Evolutionary conservation across 805 yeast species (phyloP).

Genomic region (Cyberlindnera saturnus): DNA sequence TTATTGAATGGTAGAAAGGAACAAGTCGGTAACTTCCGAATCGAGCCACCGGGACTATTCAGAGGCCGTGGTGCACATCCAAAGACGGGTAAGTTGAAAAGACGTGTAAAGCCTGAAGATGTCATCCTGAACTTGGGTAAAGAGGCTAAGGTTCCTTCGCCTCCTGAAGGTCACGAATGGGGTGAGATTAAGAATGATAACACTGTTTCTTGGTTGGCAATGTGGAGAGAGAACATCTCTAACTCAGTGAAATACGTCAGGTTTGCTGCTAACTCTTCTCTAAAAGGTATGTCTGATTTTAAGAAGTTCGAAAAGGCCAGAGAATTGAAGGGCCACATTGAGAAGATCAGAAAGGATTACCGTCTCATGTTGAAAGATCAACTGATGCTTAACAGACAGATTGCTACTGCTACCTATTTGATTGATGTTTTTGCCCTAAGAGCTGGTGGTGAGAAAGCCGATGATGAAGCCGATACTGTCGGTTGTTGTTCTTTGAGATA

Average conservation of each 20-base stretch:
- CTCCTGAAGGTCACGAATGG: slow-evolving; percentile 89
- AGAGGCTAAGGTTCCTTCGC: slow-evolving; percentile 65
- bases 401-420: slow-evolving; percentile 89
- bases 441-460: slow-evolving; percentile 97
- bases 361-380: slow-evolving; percentile 60
- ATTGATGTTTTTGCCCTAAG: slow-evolving; percentile 91
- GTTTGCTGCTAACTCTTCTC: slow-evolving; percentile 83
- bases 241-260: slow-evolving; percentile 82
- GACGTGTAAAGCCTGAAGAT: slow-evolving; percentile 85
- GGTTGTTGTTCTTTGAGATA: slow-evolving; percentile 93
- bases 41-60: slow-evolving; percentile 95
- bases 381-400: slow-evolving; percentile 80
- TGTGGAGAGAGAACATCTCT: slow-evolving; percentile 93
- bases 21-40: slow-evolving; percentile 87
- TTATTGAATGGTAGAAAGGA: slow-evolving; percentile 81
- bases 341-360: slow-evolving; percentile 69
- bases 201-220: slow-evolving; percentile 92
- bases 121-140: slow-evolving; percentile 76
- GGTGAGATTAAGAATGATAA: slow-evolving; percentile 84
- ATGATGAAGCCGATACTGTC: slow-evolving; percentile 96
- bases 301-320: slow-evolving; percentile 94
- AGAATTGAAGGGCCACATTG: slow-evolving; percentile 69
- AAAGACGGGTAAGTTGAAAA: slow-evolving; percentile 85
- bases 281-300: slow-evolving; percentile 86
- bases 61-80: slow-evolving; percentile 98